phyloP scores from a whole-genome alignment of 768 basidiomycete species.

The Lanmaoa rubissima region DNA sequence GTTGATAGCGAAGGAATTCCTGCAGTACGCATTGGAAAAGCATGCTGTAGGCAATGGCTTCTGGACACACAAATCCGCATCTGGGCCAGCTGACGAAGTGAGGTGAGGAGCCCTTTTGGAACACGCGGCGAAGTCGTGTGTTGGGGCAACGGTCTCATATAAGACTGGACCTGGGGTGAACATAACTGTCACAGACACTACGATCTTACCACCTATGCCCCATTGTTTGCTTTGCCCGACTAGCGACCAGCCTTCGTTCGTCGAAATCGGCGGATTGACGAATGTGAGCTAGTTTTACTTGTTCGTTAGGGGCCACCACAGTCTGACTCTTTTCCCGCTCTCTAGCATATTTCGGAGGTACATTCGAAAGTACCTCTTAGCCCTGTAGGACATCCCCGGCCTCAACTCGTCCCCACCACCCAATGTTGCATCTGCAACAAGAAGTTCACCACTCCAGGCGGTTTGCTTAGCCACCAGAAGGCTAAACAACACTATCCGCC shows the following conservation, averaged over 20 bases:
- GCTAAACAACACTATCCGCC: conserved; percentile 23
- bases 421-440: conserved; percentile 28
- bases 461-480: conserved; percentile 20
- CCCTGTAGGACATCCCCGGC: not conserved
- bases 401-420: conserved; percentile 9
- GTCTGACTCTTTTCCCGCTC: conserved; percentile 3
- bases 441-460: conserved; percentile 19
- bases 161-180: conserved; percentile 21
- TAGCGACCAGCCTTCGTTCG: conserved; percentile 23
- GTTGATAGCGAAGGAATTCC: conserved; percentile 8
- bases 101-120: conserved; percentile 26
- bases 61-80: conserved; percentile 22
- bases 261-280: conserved; percentile 16
- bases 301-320: not conserved
- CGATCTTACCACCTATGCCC: conserved; percentile 24
- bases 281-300: conserved; percentile 12
- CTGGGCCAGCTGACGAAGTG: conserved; percentile 22
- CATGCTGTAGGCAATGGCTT: conserved; percentile 24
- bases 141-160: conserved; percentile 32
- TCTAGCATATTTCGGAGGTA: conserved; percentile 23
- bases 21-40: conserved; percentile 23
- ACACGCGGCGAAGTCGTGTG: conserved; percentile 35
- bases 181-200: conserved; percentile 11
- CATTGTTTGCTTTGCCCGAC: conserved; percentile 25
- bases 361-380: conserved; percentile 11